Percentiles rank a stretch among this genome's conserved stretches.
Evolutionary conservation across 352 stramenopile species (phyloP).

Genomic region (Globisporangium splendens): DNA sequence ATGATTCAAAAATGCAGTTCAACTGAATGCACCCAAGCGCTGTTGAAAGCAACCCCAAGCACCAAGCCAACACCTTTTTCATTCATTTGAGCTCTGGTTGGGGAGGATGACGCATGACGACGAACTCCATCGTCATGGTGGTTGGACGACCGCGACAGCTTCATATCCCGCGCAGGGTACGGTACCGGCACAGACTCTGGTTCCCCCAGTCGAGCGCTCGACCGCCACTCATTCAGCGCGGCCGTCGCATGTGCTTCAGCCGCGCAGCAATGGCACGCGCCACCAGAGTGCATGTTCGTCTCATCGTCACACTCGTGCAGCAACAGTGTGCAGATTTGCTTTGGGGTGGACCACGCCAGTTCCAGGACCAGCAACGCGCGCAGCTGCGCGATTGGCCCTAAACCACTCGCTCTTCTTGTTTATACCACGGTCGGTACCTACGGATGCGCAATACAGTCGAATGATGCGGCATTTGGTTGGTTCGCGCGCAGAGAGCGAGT

Average conservation of each 20-base stretch:
- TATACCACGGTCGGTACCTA: conserved; percentile 12
- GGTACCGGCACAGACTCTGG: no score
- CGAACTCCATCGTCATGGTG: no score
- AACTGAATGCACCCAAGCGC: no score
- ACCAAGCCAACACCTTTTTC: background rate
- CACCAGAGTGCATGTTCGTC: background rate
- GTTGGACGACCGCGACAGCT: no score
- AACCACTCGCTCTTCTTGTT: background rate
- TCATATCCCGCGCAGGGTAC: no score
- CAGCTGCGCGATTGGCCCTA: conserved; percentile 10
- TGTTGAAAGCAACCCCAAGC: background rate
- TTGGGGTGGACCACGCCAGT: conserved; percentile 6
- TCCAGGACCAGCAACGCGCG: conserved; percentile 1
- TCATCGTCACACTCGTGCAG: conserved; percentile 1
- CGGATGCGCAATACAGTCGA: conserved; percentile 5
- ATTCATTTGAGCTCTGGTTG: no score
- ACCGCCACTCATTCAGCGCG: no score
- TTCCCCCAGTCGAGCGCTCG: no score
- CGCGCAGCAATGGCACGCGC: conserved; percentile 7
- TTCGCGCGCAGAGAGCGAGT: background rate
- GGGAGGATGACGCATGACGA: no score
- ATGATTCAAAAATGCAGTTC: no score
- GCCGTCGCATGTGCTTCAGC: background rate
- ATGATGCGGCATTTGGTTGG: background rate
- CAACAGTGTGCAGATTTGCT: background rate